phyloP scores from a whole-genome alignment of 768 basidiomycete genomes.

The Boletus sensibilis region DNA sequence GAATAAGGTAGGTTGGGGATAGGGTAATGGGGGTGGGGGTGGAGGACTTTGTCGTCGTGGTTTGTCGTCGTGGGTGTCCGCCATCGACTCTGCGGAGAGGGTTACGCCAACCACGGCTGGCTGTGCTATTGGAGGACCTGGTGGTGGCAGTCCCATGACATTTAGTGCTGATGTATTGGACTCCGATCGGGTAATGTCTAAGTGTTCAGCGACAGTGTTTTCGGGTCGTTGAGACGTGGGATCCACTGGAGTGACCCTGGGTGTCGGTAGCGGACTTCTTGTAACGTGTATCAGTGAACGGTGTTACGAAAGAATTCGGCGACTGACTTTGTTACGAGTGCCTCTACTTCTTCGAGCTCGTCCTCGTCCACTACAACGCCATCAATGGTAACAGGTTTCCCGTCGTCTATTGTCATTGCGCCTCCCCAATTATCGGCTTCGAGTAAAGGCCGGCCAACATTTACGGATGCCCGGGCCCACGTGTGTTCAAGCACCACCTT shows the following conservation, averaged over 20 bases:
- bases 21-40: slow-evolving; percentile 2
- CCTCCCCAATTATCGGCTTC: slow-evolving; percentile 55
- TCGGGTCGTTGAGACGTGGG: slow-evolving; percentile 13
- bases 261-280: slow-evolving; percentile 65
- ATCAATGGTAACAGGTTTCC: slow-evolving; percentile 33
- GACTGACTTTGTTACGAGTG: slow-evolving; percentile 45
- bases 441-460: slow-evolving; percentile 43
- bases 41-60: slow-evolving; percentile 4
- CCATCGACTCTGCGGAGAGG: slow-evolving; percentile 2
- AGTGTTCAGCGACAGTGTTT: slow-evolving; percentile 2
- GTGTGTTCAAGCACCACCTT: slow-evolving; percentile 50
- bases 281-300: slow-evolving; percentile 20
- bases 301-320: slow-evolving; percentile 6
- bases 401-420: slow-evolving; percentile 33
- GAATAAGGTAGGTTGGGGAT: slow-evolving; percentile 13
- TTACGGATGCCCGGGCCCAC: slow-evolving; percentile 52
- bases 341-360: slow-evolving; percentile 39
- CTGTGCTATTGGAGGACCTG: background rate
- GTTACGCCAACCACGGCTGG: background rate
- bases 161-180: background rate
- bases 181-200: background rate
- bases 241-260: slow-evolving; percentile 53
- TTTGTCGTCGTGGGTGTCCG: background rate
- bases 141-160: background rate
- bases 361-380: slow-evolving; percentile 37